phyloP scores from a whole-genome alignment of 768 basidiomycete genomes.

The Leccinum longicurvipes region DNA sequence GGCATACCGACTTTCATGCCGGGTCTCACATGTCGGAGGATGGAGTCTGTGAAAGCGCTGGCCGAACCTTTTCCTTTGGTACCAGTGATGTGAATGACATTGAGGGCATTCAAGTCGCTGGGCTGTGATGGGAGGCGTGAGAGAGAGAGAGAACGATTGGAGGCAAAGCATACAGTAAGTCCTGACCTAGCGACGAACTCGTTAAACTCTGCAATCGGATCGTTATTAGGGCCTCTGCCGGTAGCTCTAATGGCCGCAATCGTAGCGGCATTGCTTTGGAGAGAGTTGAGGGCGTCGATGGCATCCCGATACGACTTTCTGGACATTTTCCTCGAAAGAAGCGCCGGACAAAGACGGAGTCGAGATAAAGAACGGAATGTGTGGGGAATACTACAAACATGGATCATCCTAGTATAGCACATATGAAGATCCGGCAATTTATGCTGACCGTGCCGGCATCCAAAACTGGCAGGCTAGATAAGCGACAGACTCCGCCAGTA shows the following conservation, averaged over 20 bases:
- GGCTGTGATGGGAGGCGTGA: slow-evolving; percentile 46
- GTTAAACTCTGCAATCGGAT: slow-evolving; percentile 83
- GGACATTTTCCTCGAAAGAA: slow-evolving; percentile 47
- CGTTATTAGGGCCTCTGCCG: slow-evolving; percentile 47
- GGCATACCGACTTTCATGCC: slow-evolving; percentile 76
- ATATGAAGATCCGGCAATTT: neutral
- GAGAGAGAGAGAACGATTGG: slow-evolving; percentile 1
- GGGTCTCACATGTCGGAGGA: slow-evolving; percentile 73
- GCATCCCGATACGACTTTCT: slow-evolving; percentile 63
- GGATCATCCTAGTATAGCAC: neutral
- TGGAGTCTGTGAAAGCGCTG: slow-evolving; percentile 86
- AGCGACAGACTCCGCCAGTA: too few relatives aligned
- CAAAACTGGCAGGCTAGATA: neutral
- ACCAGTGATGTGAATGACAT: slow-evolving; percentile 95
- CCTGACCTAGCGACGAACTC: slow-evolving; percentile 88
- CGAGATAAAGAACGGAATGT: slow-evolving; percentile 6
- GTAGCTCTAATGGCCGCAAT: slow-evolving; percentile 79
- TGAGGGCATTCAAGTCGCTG: slow-evolving; percentile 78
- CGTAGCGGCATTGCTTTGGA: slow-evolving; percentile 93
- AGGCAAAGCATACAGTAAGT: slow-evolving; percentile 58
- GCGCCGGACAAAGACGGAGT: slow-evolving; percentile 1
- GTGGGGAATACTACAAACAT: slow-evolving; percentile 5
- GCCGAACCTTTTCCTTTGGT: slow-evolving; percentile 99
- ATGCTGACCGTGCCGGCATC: neutral
- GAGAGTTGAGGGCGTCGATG: slow-evolving; percentile 66